Conservation (phyloP, 495 filamentous ascomycete genomes). For the Trichocladium uniseriatum region DNA sequence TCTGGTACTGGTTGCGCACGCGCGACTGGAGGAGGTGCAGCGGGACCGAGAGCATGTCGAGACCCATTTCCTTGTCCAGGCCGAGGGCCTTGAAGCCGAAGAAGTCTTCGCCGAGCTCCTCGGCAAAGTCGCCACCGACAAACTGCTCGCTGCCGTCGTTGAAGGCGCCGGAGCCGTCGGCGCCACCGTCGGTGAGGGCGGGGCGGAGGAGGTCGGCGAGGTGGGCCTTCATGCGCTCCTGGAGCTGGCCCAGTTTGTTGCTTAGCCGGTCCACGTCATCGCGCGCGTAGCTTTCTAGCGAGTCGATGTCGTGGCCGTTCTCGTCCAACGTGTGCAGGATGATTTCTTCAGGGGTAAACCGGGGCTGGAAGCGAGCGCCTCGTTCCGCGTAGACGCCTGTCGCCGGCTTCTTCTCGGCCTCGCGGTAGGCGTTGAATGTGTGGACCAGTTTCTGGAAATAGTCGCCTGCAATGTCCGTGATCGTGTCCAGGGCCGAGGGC, state of each 20-base stretch:
- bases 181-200: constrained; percentile 63
- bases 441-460: constrained; percentile 77
- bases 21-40: constrained; percentile 89
- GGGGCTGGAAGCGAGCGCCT: constrained; percentile 48
- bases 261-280: constrained; percentile 90
- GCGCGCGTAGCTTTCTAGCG: constrained; percentile 77
- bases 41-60: constrained; percentile 78
- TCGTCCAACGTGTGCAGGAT: constrained; percentile 75
- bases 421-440: constrained; percentile 71
- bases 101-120: constrained; percentile 96
- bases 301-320: constrained; percentile 71
- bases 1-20: constrained; percentile 70
- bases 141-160: constrained; percentile 97
- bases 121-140: constrained; percentile 90
- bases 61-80: constrained; percentile 78
- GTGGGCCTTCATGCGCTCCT: constrained; percentile 86
- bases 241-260: constrained; percentile 70
- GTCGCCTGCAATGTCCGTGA: constrained; percentile 83
- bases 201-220: constrained; percentile 85
- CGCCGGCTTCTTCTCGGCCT: constrained; percentile 58
- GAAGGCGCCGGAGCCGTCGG: constrained; percentile 84
- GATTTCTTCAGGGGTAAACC: constrained; percentile 74
- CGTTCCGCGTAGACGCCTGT: constrained; percentile 31
- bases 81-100: constrained; percentile 97
- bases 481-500: constrained; percentile 80